Base-by-base conservation (phyloP, 176 grass and related monocot genomes). In the Avena eriantha region DNA sequence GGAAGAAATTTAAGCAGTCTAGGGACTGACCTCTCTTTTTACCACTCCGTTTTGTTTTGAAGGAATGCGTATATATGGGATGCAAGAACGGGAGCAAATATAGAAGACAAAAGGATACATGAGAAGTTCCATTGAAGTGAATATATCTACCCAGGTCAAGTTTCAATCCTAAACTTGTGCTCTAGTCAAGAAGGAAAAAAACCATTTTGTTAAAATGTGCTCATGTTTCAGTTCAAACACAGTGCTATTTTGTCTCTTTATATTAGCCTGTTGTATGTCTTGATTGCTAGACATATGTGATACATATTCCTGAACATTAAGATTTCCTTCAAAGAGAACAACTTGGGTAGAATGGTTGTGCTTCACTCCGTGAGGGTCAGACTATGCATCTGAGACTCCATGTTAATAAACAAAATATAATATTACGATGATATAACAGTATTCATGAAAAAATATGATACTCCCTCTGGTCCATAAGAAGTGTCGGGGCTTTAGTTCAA, bases 131-230 rank as follows among this genome's bases (percentile, higher is more conserved):
- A 29, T 76, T 76, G 47, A 26, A 19, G 73, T 76, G 24, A 53
- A 10, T 76, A 76, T 26, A 74, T 76, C 48, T 76, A 54, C 17
- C 51, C 48, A 57, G 50, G 75, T 78, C 75, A 78, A 57, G 51
- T 23, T 79, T 36, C 5, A 7, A 35, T 23, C 31, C 29, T 36
- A 39, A 29, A 76, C 14, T 19, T 49, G 4, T 33, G 46, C 7
- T 77, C 34, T 16, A 31, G 12, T 65, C 23, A 65, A 31, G 50
- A 60, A 79, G 77, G 9, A 24, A 35, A 35, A 56, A 26, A 29
- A 22, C 0, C 19, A 45, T 49, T 66, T 65, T 50, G 43, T 10
- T 16, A 75, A 47, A 46, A 19, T 48, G 22, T 1, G 16, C 24
- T 17, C 3, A 64, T 80, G n/a, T 59, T 59, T 79, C 21, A 80